These are phyloP conservation scores for Heliosperma pusillum DNA, from an alignment of 148 eudicot species.

Conservation along the genomic window DNA sequence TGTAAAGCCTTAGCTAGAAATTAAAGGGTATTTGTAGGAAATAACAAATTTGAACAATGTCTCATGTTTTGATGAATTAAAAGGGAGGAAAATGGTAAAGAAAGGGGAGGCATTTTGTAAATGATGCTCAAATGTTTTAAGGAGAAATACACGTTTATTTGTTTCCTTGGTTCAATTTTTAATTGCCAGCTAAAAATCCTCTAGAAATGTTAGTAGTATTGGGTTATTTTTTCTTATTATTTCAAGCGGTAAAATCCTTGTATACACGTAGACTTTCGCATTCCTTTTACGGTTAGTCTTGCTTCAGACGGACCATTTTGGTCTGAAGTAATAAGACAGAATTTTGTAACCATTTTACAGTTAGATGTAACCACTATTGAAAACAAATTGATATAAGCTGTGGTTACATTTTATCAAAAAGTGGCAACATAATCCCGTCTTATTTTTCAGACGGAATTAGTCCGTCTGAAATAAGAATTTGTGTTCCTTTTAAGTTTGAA, in stretches of 20 bases:
- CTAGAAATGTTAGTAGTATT: background rate
- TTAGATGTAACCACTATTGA: too few relatives aligned
- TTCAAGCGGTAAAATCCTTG: background rate
- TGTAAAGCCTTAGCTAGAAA: background rate
- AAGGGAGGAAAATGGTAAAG: conserved; percentile 1
- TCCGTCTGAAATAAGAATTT: too few relatives aligned
- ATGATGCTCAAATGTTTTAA: background rate
- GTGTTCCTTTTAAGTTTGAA: too few relatives aligned
- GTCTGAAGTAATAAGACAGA: too few relatives aligned
- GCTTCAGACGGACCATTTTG: too few relatives aligned
- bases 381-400: too few relatives aligned
- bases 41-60: background rate
- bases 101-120: conserved; percentile 3
- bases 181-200: conserved; percentile 21
- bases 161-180: conserved; percentile 14
- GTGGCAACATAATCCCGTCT: too few relatives aligned
- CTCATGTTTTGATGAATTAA: conserved; percentile 5
- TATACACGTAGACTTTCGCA: background rate
- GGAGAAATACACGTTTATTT: conserved; percentile 10
- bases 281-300: too few relatives aligned
- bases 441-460: too few relatives aligned
- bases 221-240: background rate
- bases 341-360: too few relatives aligned
- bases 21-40: background rate
- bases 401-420: too few relatives aligned